Evolutionary conservation across 2,329 filamentous ascomycete species (phyloP).

Genomic region (Aspergillus transmontanensis): DNA sequence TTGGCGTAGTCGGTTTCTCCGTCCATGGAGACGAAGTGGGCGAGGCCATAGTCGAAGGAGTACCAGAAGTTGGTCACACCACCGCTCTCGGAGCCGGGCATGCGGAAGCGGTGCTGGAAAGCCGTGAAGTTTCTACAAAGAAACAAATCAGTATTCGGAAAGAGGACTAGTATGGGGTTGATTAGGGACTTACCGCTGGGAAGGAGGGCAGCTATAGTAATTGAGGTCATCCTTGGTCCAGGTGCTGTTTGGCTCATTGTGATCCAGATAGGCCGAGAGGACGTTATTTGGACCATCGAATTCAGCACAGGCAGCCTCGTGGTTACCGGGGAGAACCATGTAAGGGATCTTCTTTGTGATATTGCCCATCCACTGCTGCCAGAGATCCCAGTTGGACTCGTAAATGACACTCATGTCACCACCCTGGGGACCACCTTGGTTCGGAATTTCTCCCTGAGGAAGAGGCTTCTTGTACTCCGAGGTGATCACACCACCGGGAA

Average conservation of each 20-base stretch:
- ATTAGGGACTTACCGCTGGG: constrained; percentile 42
- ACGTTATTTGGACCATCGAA: constrained; percentile 51
- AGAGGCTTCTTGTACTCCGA: constrained; percentile 49
- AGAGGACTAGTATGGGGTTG: no score
- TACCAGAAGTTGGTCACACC: constrained; percentile 59
- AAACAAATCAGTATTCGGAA: no score
- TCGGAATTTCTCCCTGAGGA: constrained; percentile 48
- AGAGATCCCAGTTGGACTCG: constrained; percentile 56
- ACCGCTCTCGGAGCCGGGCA: constrained; percentile 52
- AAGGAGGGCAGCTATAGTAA: constrained; percentile 57
- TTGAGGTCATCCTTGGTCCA: constrained; percentile 40
- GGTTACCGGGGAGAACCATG: constrained; percentile 56
- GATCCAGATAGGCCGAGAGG: constrained; percentile 51
- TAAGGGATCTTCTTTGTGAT: constrained; percentile 51
- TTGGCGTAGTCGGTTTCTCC: constrained; percentile 55
- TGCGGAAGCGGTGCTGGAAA: constrained; percentile 55
- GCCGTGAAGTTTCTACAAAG: constrained; percentile 51
- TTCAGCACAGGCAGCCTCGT: constrained; percentile 53
- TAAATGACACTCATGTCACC: constrained; percentile 55
- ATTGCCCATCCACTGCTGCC: constrained; percentile 53
- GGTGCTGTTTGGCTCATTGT: constrained; percentile 48
- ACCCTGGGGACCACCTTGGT: constrained; percentile 51
- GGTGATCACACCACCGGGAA: constrained; percentile 40
- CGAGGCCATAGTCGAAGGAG: constrained; percentile 58
- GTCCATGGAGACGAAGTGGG: constrained; percentile 53